Base-by-base conservation (phyloP, 805 yeast species). In the Saccharomycopsis sp. region DNA sequence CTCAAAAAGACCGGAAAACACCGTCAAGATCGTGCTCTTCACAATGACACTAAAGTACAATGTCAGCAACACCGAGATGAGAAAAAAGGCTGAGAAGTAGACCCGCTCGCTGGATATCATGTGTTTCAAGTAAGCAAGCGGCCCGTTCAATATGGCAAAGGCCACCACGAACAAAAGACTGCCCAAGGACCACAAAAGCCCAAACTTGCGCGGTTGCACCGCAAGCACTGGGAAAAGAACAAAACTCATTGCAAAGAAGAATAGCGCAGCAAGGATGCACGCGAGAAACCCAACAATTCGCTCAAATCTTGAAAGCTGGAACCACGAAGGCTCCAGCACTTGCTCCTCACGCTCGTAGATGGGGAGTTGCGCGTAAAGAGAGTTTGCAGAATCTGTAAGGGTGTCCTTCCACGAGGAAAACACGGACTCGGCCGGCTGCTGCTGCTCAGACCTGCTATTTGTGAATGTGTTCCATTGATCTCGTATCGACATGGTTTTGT, bases 71-170 rank as follows among this genome's bases (percentile, higher is more conserved):
- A 89, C 85, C 30, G 92, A 75, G 9, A 79, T 73, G 51, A 89
- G 81, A 59, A 87, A 92, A 30, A 87, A 77, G 6, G 71, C 50
- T 0, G 96, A 78, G 58, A 92, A 92, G 34, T 87, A 78, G 32
- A 89, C 64, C 49, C 98, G 71, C 38, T 77, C 82, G 30, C 73
- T 70, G 2, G 95, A 80, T 3, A 81, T 59, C 50, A 92, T 67
- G 57, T 92, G 97, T 38, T 67, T 66, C 35, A 75, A 49, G 57
- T 88, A 92, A 25, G 80, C 79, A n/a, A 77, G 68, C 0, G 97
- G 97, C 0, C 98, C 98, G 64, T 88, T 96, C 17, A 89, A 63
- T n/a, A 86, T 75, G 1, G 96, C 97, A 62, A 92, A 92, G 21
- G 95, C 86, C 5, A 85, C 57, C 17, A 92, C 86, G 61, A 92